A percentile compares a stretch with the other conserved stretches of the same genome.
phyloP scores from a whole-genome alignment of 208 protist species.

The Kentomonas sorsogonicus region DNA sequence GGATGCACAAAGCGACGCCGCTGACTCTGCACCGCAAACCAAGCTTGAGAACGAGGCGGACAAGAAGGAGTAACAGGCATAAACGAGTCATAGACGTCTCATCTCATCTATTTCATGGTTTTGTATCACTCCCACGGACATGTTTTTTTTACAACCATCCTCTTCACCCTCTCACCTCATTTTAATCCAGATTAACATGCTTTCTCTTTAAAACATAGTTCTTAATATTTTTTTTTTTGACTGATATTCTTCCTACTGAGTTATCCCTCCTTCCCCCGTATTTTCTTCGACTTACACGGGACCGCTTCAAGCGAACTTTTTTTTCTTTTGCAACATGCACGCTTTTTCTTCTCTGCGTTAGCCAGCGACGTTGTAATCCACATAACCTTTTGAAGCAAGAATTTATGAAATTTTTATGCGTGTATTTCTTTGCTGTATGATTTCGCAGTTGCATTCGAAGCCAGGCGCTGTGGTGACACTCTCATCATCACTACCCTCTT shows the following conservation, averaged over 20 bases:
- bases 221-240: too few species aligned
- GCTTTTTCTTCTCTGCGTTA: not conserved
- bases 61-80: conserved; percentile 5
- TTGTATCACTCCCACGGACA: not conserved
- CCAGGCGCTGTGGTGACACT: too few species aligned
- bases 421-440: not conserved
- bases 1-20: not conserved
- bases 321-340: not conserved
- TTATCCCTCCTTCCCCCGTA: too few species aligned
- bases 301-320: too few species aligned
- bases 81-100: not conserved
- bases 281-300: too few species aligned
- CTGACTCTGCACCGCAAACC: not conserved
- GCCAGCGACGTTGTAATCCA: not conserved
- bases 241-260: too few species aligned
- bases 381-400: not conserved
- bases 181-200: too few species aligned
- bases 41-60: conserved; percentile 18
- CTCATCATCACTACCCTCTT: too few species aligned
- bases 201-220: too few species aligned
- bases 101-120: not conserved
- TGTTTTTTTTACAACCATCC: conserved; percentile 6
- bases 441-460: not conserved
- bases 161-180: too few species aligned
- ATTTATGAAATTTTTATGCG: not conserved